These are phyloP conservation scores for Vitis hybrid DNA, from an alignment of 177 flowering plant species.

Conservation along the genomic window DNA sequence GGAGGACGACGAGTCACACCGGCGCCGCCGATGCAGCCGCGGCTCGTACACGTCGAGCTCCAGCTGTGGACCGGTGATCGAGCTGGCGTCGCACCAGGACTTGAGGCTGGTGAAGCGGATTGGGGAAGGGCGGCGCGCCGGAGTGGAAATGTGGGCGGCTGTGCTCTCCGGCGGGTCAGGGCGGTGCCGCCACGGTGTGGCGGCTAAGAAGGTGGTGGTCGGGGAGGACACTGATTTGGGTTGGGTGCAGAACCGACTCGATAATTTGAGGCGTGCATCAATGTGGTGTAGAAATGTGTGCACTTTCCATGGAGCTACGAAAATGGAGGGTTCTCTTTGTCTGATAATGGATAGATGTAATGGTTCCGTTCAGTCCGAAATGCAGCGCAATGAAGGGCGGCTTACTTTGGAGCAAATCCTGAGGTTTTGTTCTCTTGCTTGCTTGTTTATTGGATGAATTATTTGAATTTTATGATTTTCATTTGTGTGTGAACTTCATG, in stretches of 20 bases:
- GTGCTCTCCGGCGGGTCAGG: slow-evolving; percentile 36
- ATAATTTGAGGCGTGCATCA: slow-evolving; percentile 61
- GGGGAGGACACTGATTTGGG: slow-evolving; percentile 69
- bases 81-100: slow-evolving; percentile 48
- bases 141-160: slow-evolving; percentile 77
- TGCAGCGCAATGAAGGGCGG: slow-evolving; percentile 84
- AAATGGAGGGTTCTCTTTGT: slow-evolving; percentile 58
- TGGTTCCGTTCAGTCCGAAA: slow-evolving; percentile 80
- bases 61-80: slow-evolving; percentile 48
- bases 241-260: slow-evolving; percentile 78
- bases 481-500: too few relatives aligned
- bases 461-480: too few relatives aligned
- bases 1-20: slow-evolving; percentile 32
- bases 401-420: slow-evolving; percentile 93
- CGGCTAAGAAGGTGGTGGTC: slow-evolving; percentile 72
- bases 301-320: slow-evolving; percentile 76
- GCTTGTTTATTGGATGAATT: too few relatives aligned
- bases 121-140: slow-evolving; percentile 60
- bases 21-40: slow-evolving; percentile 27
- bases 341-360: slow-evolving; percentile 82
- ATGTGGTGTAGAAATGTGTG: slow-evolving; percentile 99
- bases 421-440: slow-evolving; percentile 45
- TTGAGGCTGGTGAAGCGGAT: slow-evolving; percentile 52
- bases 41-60: slow-evolving; percentile 47
- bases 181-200: slow-evolving; percentile 69